Percentiles rank a stretch among this genome's conserved stretches.
Evolutionary conservation across 2,329 filamentous ascomycete genomes (phyloP).

Genomic region (Calycina herbarum): DNA sequence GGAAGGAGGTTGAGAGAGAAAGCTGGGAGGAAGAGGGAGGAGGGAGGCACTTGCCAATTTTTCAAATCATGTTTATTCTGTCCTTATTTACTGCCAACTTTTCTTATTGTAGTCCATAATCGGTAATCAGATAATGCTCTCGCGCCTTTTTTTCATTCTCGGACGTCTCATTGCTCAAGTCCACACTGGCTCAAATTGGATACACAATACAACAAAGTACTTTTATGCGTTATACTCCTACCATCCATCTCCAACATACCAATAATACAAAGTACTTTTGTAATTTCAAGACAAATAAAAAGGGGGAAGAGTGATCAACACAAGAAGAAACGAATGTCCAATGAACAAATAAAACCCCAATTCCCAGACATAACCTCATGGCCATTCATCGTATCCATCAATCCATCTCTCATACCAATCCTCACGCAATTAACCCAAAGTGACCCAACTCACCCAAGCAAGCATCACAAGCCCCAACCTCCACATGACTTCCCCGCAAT

Average conservation of each 20-base stretch:
- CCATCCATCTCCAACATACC: background rate
- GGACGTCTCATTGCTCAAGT: too few relatives aligned
- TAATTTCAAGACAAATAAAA: background rate
- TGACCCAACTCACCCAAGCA: background rate
- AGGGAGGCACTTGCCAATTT: too few relatives aligned
- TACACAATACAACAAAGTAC: too few relatives aligned
- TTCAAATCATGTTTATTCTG: too few relatives aligned
- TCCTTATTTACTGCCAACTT: too few relatives aligned
- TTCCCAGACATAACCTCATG: constrained; percentile 6
- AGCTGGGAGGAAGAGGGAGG: too few relatives aligned
- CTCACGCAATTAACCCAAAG: too few relatives aligned
- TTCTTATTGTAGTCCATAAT: too few relatives aligned
- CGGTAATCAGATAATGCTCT: background rate
- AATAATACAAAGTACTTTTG: background rate
- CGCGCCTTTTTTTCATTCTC: too few relatives aligned
- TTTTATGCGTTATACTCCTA: background rate
- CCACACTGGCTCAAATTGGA: too few relatives aligned
- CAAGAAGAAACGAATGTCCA: background rate
- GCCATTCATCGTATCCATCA: constrained; percentile 3
- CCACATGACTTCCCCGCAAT: too few relatives aligned
- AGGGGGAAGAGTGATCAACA: background rate
- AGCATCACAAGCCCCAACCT: background rate
- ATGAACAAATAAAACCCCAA: background rate
- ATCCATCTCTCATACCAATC: background rate
- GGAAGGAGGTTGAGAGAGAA: too few relatives aligned